Conservation (phyloP, 345 rosid species). For the Pistacia integerrima region DNA sequence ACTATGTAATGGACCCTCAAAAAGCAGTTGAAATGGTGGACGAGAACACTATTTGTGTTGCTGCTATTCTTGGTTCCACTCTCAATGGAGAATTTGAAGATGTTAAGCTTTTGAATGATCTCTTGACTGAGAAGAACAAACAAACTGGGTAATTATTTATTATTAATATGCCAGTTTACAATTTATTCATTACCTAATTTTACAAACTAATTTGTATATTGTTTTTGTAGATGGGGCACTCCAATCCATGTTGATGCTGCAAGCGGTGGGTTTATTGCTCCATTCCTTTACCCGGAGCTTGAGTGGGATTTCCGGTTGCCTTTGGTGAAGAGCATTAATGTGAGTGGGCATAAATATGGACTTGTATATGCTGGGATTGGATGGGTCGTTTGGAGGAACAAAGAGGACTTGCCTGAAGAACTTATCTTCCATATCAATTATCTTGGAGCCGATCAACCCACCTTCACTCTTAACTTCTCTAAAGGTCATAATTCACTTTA, state of each 20-base stretch:
- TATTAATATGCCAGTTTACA: neutral
- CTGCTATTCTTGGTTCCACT: slow-evolving; percentile 48
- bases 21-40: slow-evolving; percentile 47
- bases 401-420: slow-evolving; percentile 63
- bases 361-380: slow-evolving; percentile 65
- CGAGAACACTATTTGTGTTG: slow-evolving; percentile 50
- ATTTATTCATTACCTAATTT: neutral
- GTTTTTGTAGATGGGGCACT: slow-evolving; percentile 49
- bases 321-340: slow-evolving; percentile 60
- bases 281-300: slow-evolving; percentile 57
- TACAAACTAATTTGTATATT: neutral
- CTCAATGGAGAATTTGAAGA: slow-evolving; percentile 52
- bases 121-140: slow-evolving; percentile 35
- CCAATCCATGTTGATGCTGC: slow-evolving; percentile 67
- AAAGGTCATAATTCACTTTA: slow-evolving; percentile 31
- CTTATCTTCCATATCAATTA: slow-evolving; percentile 63
- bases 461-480: slow-evolving; percentile 65
- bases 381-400: slow-evolving; percentile 67
- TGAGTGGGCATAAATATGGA: slow-evolving; percentile 63
- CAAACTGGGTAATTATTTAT: slow-evolving; percentile 31
- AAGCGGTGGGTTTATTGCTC: slow-evolving; percentile 63
- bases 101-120: slow-evolving; percentile 43
- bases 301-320: slow-evolving; percentile 65
- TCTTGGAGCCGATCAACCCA: slow-evolving; percentile 59
- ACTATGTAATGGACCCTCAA: slow-evolving; percentile 47